These are phyloP conservation scores for Botrytis pseudocinerea DNA, from an alignment of 2,329 filamentous ascomycete genomes.

Conservation along the genomic window DNA sequence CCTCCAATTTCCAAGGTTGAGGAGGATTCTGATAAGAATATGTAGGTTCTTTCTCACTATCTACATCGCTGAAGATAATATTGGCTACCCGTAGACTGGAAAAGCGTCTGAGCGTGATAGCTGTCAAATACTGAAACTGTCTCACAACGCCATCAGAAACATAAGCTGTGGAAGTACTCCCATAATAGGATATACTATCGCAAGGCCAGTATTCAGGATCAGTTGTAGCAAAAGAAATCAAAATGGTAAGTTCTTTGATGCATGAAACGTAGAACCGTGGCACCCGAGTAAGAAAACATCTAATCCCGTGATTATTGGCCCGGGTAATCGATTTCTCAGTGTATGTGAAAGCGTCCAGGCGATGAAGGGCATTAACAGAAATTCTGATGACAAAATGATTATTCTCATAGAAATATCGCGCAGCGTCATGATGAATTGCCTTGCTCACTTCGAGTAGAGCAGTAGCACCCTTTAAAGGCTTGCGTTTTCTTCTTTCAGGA, in stretches of 20 bases:
- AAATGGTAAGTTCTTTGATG: background rate
- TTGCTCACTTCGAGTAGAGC: background rate
- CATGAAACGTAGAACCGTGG: background rate
- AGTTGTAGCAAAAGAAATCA: background rate
- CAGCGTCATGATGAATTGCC: background rate
- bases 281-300: background rate
- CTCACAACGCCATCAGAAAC: background rate
- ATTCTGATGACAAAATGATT: background rate
- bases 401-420: background rate
- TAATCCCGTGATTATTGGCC: background rate
- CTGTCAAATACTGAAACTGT: background rate
- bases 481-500: background rate
- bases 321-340: background rate
- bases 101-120: background rate
- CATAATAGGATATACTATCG: too few species aligned
- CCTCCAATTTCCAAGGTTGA: background rate
- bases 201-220: too few species aligned
- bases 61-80: background rate
- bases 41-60: background rate
- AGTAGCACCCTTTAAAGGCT: too few species aligned
- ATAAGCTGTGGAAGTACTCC: background rate
- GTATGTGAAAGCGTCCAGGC: background rate
- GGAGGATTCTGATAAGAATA: too few species aligned
- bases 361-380: background rate
- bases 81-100: background rate